Evolutionary conservation across 306 rosid species (phyloP).

Genomic region (Acacia melanoxylon): DNA sequence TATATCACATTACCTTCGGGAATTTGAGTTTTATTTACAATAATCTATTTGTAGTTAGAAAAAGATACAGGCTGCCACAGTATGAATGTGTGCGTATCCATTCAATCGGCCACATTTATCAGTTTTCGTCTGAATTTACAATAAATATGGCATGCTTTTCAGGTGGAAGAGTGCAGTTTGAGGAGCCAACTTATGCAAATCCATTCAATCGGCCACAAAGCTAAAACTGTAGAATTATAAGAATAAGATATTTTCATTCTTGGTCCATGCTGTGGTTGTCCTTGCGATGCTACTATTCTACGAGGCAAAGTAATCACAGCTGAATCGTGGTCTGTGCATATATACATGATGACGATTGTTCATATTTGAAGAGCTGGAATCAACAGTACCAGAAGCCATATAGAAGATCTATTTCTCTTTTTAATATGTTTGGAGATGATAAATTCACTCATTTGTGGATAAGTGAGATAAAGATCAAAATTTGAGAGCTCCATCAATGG

Average conservation of each 20-base stretch:
- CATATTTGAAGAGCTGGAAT: conserved; percentile 15
- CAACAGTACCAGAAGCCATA: conserved; percentile 22
- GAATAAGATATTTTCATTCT: conserved; percentile 25
- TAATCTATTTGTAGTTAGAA: too few relatives aligned
- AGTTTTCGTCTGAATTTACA: not conserved
- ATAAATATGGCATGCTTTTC: conserved; percentile 34
- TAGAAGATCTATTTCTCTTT: conserved; percentile 11
- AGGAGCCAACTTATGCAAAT: conserved; percentile 70
- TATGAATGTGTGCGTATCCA: not conserved
- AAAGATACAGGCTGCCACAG: not conserved
- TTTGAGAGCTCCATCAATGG: conserved; percentile 21
- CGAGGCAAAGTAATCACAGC: not conserved
- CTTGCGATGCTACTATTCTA: not conserved
- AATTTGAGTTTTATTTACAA: not conserved
- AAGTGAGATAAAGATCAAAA: conserved; percentile 18
- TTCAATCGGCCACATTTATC: not conserved
- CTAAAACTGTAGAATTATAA: conserved; percentile 22
- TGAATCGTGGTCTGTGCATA: conserved; percentile 12
- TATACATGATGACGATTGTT: conserved; percentile 22
- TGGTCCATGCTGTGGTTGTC: not conserved
- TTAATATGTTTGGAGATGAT: not conserved
- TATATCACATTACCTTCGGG: not conserved
- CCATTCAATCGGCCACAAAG: conserved; percentile 29
- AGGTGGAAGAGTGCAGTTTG: conserved; percentile 85
- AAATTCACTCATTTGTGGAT: not conserved